Evolutionary conservation across 345 rosid genomes (phyloP), one percentile per base, ranked within the genome.

Genomic region (Bruguiera parviflora): DNA sequence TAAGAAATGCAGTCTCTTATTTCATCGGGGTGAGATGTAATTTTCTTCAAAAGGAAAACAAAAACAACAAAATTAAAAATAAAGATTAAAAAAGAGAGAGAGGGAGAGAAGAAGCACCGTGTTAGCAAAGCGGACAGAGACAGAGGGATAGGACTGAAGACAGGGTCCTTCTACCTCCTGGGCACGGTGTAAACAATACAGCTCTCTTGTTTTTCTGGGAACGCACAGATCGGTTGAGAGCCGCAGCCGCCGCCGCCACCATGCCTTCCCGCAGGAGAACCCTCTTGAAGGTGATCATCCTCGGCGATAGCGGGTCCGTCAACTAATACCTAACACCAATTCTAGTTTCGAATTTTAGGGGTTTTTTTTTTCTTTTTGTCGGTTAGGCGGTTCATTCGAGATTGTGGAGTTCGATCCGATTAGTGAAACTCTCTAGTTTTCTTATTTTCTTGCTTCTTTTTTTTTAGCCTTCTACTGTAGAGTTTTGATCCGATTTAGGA

Each of bases 211-310:
- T 43, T 13, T 39, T 10, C 15, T 16, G 46, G 2, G 15, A 31
- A 31, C 60, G 19, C 1, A 6, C 52, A 52, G 57, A 37, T 66
- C 67, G 57, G 39, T 61, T 35, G 5, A 9, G 2, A 27, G 16
- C 25, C 29, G 29, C 31, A 1, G 18, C 59, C 31, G 29, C 31
- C 31, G 59, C 25, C 59, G 29, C 1, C 28, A 11, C 27, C 29
- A 75, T 75, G 79, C 79, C 79, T 52, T 70, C 79, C 59, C 71
- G 75, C 31, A 68, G 79, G 32, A 70, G 79, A 71, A 70, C 79
- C 25, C 79, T 75, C 33, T 61, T 75, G 63, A 75, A 75, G 67
- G 79, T 75, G 59, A 75, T 75, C 52, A 75, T 75, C 68, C 79
- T 75, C 64, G 79, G 79, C 27, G 79, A 75, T 49, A 75, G 79